These are phyloP conservation scores for Mycena vulgaris DNA, from an alignment of 768 basidiomycete genomes.

Conservation along the genomic window DNA sequence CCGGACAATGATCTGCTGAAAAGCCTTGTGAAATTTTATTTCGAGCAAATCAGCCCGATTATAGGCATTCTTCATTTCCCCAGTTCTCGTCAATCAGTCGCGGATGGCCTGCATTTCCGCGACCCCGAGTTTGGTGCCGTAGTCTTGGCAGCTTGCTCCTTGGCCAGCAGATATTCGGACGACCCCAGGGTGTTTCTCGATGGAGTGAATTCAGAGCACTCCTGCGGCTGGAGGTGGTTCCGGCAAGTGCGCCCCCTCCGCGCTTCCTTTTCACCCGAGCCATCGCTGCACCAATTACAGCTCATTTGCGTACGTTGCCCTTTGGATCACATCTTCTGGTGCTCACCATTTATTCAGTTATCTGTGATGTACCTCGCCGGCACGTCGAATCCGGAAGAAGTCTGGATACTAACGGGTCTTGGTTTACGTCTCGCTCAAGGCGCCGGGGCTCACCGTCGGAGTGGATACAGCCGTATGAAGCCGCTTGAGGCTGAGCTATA, in stretches of 20 bases:
- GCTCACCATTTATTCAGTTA: no score
- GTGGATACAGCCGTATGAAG: conserved; percentile 44
- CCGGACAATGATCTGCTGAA: conserved; percentile 67
- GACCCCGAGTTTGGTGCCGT: conserved; percentile 68
- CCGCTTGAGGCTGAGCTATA: conserved; percentile 70
- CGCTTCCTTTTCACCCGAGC: no score
- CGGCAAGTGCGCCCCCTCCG: conserved; percentile 66
- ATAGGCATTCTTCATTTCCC: conserved; percentile 78
- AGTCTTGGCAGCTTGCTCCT: conserved; percentile 77
- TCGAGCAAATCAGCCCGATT: conserved; percentile 64
- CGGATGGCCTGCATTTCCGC: conserved; percentile 61
- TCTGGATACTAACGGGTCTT: conserved; percentile 70
- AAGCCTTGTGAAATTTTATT: conserved; percentile 71
- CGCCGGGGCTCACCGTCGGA: conserved; percentile 68
- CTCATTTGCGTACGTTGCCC: conserved; percentile 61
- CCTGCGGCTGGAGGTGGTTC: conserved; percentile 74
- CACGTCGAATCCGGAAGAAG: conserved; percentile 56
- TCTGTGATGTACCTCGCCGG: background rate
- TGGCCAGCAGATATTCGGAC: conserved; percentile 72
- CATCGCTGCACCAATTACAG: conserved; percentile 52
- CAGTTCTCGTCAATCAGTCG: conserved; percentile 68
- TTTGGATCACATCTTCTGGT: no score
- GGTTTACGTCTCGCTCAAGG: conserved; percentile 76
- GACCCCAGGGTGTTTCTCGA: conserved; percentile 57
- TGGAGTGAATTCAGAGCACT: conserved; percentile 56